Base-by-base conservation (phyloP, 2,329 filamentous ascomycete species). In the Talaromyces sp. region DNA sequence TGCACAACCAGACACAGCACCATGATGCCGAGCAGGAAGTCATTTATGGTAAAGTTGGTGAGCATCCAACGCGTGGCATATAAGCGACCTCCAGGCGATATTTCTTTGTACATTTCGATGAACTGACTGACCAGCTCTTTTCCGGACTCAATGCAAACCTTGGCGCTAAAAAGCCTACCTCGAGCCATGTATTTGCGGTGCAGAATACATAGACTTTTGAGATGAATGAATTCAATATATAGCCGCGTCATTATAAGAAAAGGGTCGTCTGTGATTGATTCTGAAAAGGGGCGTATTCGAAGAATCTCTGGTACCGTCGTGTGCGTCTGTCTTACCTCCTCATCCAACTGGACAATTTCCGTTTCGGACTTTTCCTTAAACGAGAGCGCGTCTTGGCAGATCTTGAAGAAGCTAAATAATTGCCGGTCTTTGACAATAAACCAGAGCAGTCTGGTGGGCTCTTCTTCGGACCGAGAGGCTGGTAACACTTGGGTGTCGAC, bases 1-100 rank as follows among this genome's bases (percentile, higher is more conserved):
- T 66, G 62, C 17, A 69, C 56, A 1, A 60, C 65, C 3, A 87
- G 71, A 63, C 82, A 85, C 3, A 87, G 63, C 1, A 86, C 76
- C 77, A 84, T 83, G 59, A 80, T 79, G 1, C 83, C 84, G 0
- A 87, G 74, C 56, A 87, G 72, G 55, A 83, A 87, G 66, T 87
- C 84, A 63, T 86, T 83, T 53, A 84, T 77, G 3, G 80, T 78
- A 4, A 86, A 69, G 0, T 80, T 81, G 1, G 79, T 80, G n/a
- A 85, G 68, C 66, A 85, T 85, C 84, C 84, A 87, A 4, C 77
- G 76, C 46, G 81, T 77, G 55, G 77, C 74, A 59, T 76, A 72
- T 11, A 87, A 71, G 32, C 81, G 72, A 6, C 80, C 80, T 0
- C 83, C 82, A 0, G 82, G 81, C 2, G 76, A 78, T 3, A 56